Percentiles rank a stretch among this genome's conserved stretches.
Evolutionary conservation across 2,329 filamentous ascomycete genomes (phyloP).

Genomic region (Fusarium marasasianum): DNA sequence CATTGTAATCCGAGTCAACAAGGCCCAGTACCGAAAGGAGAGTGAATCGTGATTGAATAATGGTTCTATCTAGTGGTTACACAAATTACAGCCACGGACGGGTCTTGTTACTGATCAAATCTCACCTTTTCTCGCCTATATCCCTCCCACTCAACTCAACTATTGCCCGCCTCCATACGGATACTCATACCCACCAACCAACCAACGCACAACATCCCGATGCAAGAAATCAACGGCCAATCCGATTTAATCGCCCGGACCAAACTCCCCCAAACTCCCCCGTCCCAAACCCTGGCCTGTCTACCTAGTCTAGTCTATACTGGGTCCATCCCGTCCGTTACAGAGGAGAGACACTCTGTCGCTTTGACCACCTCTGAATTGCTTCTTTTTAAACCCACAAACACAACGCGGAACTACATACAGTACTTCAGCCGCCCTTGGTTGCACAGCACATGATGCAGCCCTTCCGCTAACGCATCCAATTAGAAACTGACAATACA

Average conservation of each 20-base stretch:
- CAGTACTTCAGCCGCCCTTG: not conserved
- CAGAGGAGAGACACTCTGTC: not conserved
- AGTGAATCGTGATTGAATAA: not conserved
- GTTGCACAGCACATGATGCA: constrained; percentile 14
- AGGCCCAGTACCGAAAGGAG: not conserved
- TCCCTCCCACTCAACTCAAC: not conserved
- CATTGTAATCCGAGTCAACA: not conserved
- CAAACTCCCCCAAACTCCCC: constrained; percentile 3
- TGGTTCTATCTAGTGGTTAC: not conserved
- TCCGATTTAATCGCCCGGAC: not conserved
- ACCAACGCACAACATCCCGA: constrained; percentile 15
- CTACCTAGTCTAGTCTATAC: not conserved
- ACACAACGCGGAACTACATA: not conserved
- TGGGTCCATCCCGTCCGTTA: no score
- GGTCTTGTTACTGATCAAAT: not conserved
- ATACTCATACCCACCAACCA: not conserved
- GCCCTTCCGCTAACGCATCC: not conserved
- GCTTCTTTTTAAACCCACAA: not conserved
- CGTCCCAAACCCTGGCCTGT: not conserved
- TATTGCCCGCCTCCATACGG: not conserved
- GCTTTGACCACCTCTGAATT: constrained; percentile 9
- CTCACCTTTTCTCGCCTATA: not conserved
- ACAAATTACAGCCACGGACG: not conserved
- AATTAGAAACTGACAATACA: not conserved
- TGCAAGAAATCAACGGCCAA: constrained; percentile 13